Evolutionary conservation across 306 rosid species (phyloP).

Genomic region (Lablab purpureus): DNA sequence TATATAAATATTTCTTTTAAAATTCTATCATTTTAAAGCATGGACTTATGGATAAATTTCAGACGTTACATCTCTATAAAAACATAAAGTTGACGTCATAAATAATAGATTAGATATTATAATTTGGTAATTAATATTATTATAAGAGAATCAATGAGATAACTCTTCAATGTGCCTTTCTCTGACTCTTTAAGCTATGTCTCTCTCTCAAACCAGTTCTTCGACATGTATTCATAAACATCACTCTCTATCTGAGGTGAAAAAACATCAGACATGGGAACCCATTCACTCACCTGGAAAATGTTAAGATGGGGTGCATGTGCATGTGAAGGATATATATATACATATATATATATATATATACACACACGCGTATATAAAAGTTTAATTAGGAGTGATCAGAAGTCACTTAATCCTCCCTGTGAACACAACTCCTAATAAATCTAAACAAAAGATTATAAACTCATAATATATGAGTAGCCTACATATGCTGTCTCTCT

Average conservation of each 20-base stretch:
- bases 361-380: background rate
- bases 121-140: background rate
- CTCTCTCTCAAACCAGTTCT: background rate
- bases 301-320: conserved; percentile 70
- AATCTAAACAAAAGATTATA: background rate
- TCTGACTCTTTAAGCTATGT: too few species aligned
- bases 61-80: background rate
- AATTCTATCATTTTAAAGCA: too few species aligned
- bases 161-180: too few species aligned
- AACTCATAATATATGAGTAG: background rate
- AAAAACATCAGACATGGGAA: conserved; percentile 32
- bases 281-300: conserved; percentile 62
- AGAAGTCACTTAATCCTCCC: conserved; percentile 38
- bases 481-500: conserved; percentile 48
- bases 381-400: conserved; percentile 16
- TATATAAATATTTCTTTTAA: too few species aligned
- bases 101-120: background rate
- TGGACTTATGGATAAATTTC: too few species aligned
- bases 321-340: conserved; percentile 36
- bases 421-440: background rate
- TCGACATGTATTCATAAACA: conserved; percentile 10
- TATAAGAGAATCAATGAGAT: background rate
- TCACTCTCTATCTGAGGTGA: background rate
- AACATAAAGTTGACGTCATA: background rate
- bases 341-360: background rate